phyloP scores from a whole-genome alignment of 495 filamentous ascomycete species.

The Amorphotheca resinae region DNA sequence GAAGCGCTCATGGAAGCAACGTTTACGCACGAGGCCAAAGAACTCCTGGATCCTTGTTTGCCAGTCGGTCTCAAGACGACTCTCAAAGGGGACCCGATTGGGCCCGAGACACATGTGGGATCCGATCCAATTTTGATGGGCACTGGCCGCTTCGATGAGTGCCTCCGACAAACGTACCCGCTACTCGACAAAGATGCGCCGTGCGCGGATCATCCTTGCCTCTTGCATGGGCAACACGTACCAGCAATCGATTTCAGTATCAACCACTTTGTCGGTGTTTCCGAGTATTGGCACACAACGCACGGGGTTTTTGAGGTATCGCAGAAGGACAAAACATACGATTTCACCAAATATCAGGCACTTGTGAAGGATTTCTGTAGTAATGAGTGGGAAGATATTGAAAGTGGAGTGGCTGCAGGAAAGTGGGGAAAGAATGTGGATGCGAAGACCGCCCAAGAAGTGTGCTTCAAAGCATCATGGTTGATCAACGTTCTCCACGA shows the following conservation, averaged over 20 bases:
- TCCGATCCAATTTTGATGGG: slow-evolving; percentile 50
- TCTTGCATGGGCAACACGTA: slow-evolving; percentile 79
- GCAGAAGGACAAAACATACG: slow-evolving; percentile 74
- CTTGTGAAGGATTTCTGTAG: slow-evolving; percentile 77
- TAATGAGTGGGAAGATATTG: slow-evolving; percentile 67
- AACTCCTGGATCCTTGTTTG: slow-evolving; percentile 86
- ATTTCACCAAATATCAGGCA: slow-evolving; percentile 81
- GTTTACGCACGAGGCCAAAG: slow-evolving; percentile 37
- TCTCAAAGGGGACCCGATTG: slow-evolving; percentile 41
- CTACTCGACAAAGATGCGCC: slow-evolving; percentile 81
- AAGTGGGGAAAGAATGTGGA: slow-evolving; percentile 70
- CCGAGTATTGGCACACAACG: slow-evolving; percentile 98
- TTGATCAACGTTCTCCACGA: slow-evolving; percentile 92
- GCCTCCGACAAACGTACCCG: slow-evolving; percentile 67
- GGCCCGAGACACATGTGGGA: slow-evolving; percentile 21
- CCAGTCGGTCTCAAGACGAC: slow-evolving; percentile 63
- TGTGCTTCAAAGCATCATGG: slow-evolving; percentile 98
- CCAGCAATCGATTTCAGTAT: slow-evolving; percentile 96
- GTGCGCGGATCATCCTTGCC: slow-evolving; percentile 72
- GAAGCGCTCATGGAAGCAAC: slow-evolving; percentile 50
- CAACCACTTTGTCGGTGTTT: slow-evolving; percentile 96
- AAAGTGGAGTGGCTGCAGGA: slow-evolving; percentile 48
- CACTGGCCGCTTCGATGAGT: slow-evolving; percentile 78
- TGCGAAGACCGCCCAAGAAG: slow-evolving; percentile 58
- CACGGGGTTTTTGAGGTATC: slow-evolving; percentile 83